These are phyloP conservation scores for Hypoxylon intermedium DNA, from an alignment of 495 filamentous ascomycete species.

Conservation along the genomic window DNA sequence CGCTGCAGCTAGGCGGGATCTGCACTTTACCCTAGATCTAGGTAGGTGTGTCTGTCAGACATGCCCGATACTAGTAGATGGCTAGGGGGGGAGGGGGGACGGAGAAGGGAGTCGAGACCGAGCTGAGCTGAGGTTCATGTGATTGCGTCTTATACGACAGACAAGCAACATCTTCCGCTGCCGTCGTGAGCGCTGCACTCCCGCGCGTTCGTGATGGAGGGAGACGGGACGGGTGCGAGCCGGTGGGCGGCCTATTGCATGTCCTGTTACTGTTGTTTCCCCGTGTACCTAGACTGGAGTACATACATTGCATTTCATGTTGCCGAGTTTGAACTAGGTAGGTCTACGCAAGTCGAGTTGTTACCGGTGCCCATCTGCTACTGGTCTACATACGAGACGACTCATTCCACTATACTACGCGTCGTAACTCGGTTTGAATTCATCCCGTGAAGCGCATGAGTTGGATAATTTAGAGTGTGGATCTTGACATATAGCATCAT, in stretches of 20 bases:
- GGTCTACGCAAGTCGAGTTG: too few species aligned
- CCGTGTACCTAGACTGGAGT: too few species aligned
- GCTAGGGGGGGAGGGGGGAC: not conserved
- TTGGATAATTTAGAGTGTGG: too few species aligned
- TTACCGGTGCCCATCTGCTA: too few species aligned
- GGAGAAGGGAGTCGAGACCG: too few species aligned
- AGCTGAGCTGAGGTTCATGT: not conserved
- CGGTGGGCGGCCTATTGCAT: constrained; percentile 26
- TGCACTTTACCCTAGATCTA: constrained; percentile 16
- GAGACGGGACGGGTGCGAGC: constrained; percentile 18
- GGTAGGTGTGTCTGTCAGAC: constrained; percentile 28
- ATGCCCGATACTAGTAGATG: not conserved
- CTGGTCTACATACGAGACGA: too few species aligned
- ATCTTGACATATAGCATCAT: too few species aligned
- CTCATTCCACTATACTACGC: too few species aligned
- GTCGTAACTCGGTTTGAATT: too few species aligned
- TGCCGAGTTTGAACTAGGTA: too few species aligned
- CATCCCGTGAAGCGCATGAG: too few species aligned
- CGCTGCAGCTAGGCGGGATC: constrained; percentile 34
- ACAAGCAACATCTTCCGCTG: not conserved
- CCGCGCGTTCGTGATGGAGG: not conserved
- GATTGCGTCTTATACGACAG: not conserved
- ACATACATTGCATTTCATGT: too few species aligned
- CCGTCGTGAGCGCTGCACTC: not conserved
- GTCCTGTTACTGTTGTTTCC: constrained; percentile 4